Evolutionary conservation across 148 eudicot species (phyloP), one percentile per base, ranked within the genome.

Genomic region (Cornus kousa): DNA sequence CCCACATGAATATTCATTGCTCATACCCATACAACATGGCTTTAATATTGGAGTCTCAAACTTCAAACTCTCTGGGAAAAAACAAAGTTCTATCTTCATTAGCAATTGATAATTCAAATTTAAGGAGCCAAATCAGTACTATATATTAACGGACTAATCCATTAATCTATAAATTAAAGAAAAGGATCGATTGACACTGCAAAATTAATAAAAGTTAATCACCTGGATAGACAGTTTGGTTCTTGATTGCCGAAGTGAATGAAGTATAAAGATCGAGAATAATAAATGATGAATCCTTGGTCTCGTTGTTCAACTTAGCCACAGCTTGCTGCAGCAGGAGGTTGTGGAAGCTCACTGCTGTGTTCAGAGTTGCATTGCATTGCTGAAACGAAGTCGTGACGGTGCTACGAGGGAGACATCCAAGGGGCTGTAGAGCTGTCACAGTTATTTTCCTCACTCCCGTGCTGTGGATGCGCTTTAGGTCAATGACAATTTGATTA

Each of bases 1-100:
- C 4, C 94, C 93, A 48, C 98, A 93, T 2, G 7, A 13, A 37
- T 79, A 81, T 5, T 33, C 78, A 35, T 65, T 71, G 40, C 72
- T 87, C 59, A 78, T 78, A 0, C 95, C 98, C 57, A 77, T 72
- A 73, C 98, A 95, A 70, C 98, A 95, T 50, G 98, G 93, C 88
- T 85, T 87, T 78, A 91, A 76, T 39, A 28, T 28, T 28, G 91
- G 93, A 12, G 83, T 87, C 68, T 86, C 86, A 73, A 93, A 91
- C 79, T 40, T 85, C 73, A 74, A 28, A 28, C 28, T 28, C 1
- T 28, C 28, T 28, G 28, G 28, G 28, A 28, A 28, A 28, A 28
- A 28, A 28, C 28, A 28, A 28, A 28, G 28, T 28, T 28, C 28
- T 28, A 28, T 28, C 28, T 28, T 28, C 5, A 48, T 8, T 48